Conservation (phyloP, 805 yeast genomes). For the Teunomyces pallodes region DNA sequence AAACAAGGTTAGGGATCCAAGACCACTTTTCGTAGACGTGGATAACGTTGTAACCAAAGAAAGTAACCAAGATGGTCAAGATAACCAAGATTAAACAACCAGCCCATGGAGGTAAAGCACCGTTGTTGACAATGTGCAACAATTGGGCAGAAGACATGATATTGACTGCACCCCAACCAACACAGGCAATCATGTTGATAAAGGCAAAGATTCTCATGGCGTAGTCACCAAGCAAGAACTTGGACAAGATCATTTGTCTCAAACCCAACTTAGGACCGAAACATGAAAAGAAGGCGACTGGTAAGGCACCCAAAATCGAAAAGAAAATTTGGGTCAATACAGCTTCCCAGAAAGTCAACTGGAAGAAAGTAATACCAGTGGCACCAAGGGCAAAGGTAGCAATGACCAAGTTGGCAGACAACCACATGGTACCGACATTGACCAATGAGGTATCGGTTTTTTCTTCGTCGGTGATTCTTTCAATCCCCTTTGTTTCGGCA, state of each 20-base stretch:
- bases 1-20: conserved; percentile 79
- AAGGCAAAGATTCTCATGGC: conserved; percentile 76
- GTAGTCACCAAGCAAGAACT: conserved; percentile 72
- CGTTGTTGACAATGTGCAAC: conserved; percentile 68
- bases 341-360: conserved; percentile 71
- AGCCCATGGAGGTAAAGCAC: conserved; percentile 81
- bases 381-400: conserved; percentile 81
- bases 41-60: conserved; percentile 82
- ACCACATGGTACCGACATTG: conserved; percentile 86
- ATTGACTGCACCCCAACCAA: conserved; percentile 95
- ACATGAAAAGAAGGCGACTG: conserved; percentile 79
- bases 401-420: conserved; percentile 83
- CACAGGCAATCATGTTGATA: conserved; percentile 78
- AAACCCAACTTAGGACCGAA: conserved; percentile 85
- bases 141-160: conserved; percentile 87
- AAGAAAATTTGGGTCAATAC: conserved; percentile 69
- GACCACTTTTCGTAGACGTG: conserved; percentile 81
- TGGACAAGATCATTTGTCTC: conserved; percentile 81
- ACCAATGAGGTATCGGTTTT: conserved; percentile 63
- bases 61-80: conserved; percentile 67
- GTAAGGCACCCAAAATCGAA: conserved; percentile 64
- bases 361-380: conserved; percentile 55
- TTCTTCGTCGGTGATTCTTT: conserved; percentile 75
- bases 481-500: conserved; percentile 68
- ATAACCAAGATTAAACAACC: conserved; percentile 74